phyloP scores from a whole-genome alignment of 495 filamentous ascomycete genomes.

The Aspergillus bertholletiae region DNA sequence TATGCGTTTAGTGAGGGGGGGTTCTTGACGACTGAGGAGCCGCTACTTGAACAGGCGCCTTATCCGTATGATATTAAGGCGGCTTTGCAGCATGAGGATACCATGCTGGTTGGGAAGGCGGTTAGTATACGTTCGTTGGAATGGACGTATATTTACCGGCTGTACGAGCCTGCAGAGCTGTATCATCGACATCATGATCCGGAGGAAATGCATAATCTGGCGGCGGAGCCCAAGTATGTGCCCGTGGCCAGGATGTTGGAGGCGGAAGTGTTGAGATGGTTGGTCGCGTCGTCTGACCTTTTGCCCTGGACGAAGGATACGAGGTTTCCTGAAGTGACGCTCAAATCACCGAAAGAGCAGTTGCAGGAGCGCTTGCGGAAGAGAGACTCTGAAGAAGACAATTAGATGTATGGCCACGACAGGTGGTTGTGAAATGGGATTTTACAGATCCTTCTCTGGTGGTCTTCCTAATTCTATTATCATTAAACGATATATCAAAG shows the following conservation, averaged over 20 bases:
- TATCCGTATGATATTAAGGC: constrained; percentile 29
- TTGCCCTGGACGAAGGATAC: constrained; percentile 17
- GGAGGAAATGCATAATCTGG: constrained; percentile 20
- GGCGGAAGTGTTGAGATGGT: constrained; percentile 20
- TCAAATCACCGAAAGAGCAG: constrained; percentile 16
- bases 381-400: not conserved
- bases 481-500: no score
- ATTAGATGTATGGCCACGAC: no score
- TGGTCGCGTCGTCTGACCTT: constrained; percentile 16
- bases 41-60: constrained; percentile 20
- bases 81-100: constrained; percentile 25
- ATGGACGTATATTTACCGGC: constrained; percentile 22
- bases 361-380: constrained; percentile 8
- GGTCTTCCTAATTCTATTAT: no score
- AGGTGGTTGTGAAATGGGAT: no score
- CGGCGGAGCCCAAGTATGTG: constrained; percentile 11
- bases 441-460: no score
- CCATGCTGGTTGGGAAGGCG: constrained; percentile 21
- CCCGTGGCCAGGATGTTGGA: constrained; percentile 11
- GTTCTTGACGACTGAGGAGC: constrained; percentile 22
- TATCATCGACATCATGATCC: constrained; percentile 19
- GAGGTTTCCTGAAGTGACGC: constrained; percentile 21
- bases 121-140: constrained; percentile 18
- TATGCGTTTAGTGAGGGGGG: constrained; percentile 25
- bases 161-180: constrained; percentile 27